phyloP scores from a whole-genome alignment of 2,329 filamentous ascomycete species.

The Paecilomyces dactylethromorphus region DNA sequence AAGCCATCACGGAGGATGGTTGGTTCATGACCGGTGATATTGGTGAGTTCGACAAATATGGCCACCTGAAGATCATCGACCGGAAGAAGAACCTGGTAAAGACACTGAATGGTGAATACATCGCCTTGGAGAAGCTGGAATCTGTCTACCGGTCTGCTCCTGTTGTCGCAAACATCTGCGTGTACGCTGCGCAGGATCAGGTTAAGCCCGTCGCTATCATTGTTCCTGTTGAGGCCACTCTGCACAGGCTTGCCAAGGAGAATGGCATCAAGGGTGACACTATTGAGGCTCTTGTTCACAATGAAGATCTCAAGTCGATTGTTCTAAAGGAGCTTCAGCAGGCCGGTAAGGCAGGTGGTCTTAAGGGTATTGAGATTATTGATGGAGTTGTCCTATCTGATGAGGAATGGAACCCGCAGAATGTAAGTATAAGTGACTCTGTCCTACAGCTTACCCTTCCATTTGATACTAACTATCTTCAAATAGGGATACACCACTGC shows the following conservation, averaged over 20 bases:
- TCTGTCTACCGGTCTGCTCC: conserved; percentile 75
- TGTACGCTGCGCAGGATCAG: conserved; percentile 70
- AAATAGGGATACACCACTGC: conserved; percentile 58
- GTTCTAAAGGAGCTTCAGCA: conserved; percentile 36
- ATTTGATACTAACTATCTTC: conserved; percentile 21
- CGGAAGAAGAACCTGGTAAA: conserved; percentile 98
- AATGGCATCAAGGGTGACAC: conserved; percentile 58
- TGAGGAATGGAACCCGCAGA: conserved; percentile 40
- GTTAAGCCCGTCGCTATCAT: conserved; percentile 78
- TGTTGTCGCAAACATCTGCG: conserved; percentile 80
- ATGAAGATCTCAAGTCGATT: conserved; percentile 34
- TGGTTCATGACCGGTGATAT: conserved; percentile 99
- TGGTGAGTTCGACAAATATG: conserved; percentile 74
- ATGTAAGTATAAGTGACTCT: conserved; percentile 20
- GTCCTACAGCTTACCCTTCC: not conserved
- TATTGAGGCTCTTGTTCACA: conserved; percentile 60
- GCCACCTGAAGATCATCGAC: conserved; percentile 82
- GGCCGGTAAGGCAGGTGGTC: conserved; percentile 27
- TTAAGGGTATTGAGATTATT: conserved; percentile 37
- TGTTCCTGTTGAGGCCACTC: conserved; percentile 51
- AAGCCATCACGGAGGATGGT: conserved; percentile 70
- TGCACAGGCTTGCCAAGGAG: conserved; percentile 50
- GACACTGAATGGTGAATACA: conserved; percentile 91
- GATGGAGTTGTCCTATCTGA: conserved; percentile 39
- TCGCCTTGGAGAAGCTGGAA: conserved; percentile 93